These are phyloP conservation scores for Citrullus mucosospermus DNA, from an alignment of 306 rosid species.

Conservation along the genomic window DNA sequence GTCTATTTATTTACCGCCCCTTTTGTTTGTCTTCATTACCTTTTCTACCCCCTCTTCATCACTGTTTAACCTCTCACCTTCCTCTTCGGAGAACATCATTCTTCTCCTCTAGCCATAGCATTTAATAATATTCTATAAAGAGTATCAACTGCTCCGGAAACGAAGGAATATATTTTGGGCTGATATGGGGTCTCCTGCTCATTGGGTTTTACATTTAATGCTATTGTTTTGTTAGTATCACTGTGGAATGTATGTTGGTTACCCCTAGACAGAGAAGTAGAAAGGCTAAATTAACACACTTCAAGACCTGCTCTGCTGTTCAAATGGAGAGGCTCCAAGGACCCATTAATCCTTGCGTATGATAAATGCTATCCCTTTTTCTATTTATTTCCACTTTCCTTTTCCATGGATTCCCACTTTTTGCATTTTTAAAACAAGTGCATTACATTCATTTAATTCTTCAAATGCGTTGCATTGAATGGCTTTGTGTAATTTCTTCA, in stretches of 20 bases:
- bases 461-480: slow-evolving; percentile 30
- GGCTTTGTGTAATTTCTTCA: slow-evolving; percentile 21
- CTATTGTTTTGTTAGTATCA: slow-evolving; percentile 42
- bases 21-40: neutral
- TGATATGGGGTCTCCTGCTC: slow-evolving; percentile 47
- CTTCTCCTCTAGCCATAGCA: slow-evolving; percentile 26
- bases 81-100: neutral
- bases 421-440: neutral
- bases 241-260: slow-evolving; percentile 76
- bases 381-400: slow-evolving; percentile 1
- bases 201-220: slow-evolving; percentile 55
- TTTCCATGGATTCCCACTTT: slow-evolving; percentile 10
- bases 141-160: slow-evolving; percentile 21
- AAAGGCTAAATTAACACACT: slow-evolving; percentile 20
- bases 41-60: neutral
- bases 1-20: neutral
- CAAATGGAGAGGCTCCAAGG: slow-evolving; percentile 81
- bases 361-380: slow-evolving; percentile 11
- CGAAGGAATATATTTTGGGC: slow-evolving; percentile 29
- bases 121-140: slow-evolving; percentile 41
- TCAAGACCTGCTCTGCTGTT: slow-evolving; percentile 18
- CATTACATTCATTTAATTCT: slow-evolving; percentile 31
- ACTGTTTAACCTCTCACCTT: neutral
- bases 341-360: slow-evolving; percentile 77
- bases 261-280: slow-evolving; percentile 9